Evolutionary conservation across 139 green algal genomes (phyloP), one percentile per base, ranked within the genome.

Genomic region (Parachlorella kessleri): DNA sequence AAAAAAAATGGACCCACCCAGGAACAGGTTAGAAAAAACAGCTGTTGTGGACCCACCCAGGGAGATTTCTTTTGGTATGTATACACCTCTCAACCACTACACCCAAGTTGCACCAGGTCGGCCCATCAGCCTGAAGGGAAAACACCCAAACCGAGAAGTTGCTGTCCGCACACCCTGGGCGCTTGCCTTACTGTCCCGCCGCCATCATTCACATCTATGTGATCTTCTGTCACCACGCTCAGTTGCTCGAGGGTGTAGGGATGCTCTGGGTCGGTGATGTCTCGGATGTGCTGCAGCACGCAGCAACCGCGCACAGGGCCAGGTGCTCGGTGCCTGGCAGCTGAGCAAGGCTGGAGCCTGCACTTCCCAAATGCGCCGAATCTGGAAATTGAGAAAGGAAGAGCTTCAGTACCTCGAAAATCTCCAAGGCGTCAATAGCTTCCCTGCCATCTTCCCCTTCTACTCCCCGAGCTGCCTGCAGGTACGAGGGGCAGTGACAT

Each of bases 261-360:
- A 68, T 99, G 97, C 89, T 99, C 97, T 1, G 97, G 97, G 70
- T 99, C 97, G 6, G 79, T 94, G 40, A 99, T 98, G 87, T 99
- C 94, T 1, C 93, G 87, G 24, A 98, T 87, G 80, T 96, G 91
- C 80, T 96, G 83, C 73, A 77, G 3, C 9, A 35, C 37, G 38
- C 26, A 66, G 70, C 14, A 53, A 41, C n/a, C n/a, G n/a, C n/a
- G n/a, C n/a, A n/a, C n/a, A n/a, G n/a, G 18, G 55, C 18, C 37
- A 41, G 30, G n/a, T 32, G 28, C 30, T 24, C 64, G 6, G 10
- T 33, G 28, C n/a, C n/a, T n/a, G n/a, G n/a, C n/a, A 6, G 7
- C 2, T 48, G 26, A 18, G 32, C 33, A 7, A 4, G 6, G 2
- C 35, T 59, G 32, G 5, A 8, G 6, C n/a, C 14, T 59, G 14